These are phyloP conservation scores for Skeletonema tropicum DNA, from an alignment of 108 stramenopile species.

Conservation along the genomic window DNA sequence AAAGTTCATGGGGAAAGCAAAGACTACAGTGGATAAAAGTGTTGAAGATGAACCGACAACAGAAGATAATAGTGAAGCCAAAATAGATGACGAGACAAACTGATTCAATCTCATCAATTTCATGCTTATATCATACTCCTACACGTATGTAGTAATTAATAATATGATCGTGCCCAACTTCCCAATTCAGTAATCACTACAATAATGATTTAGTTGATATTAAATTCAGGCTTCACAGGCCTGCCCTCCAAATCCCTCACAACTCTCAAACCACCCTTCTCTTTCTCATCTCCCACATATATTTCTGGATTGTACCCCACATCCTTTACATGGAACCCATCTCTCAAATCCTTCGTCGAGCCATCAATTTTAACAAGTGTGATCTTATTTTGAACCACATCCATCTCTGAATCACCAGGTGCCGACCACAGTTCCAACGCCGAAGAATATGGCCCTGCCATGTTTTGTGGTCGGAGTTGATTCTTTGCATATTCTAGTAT, in stretches of 20 bases:
- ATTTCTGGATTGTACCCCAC: conserved; percentile 89
- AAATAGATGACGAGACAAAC: not conserved
- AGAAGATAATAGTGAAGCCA: not conserved
- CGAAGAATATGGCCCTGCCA: conserved; percentile 67
- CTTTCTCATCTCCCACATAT: conserved; percentile 80
- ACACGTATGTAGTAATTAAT: too few relatives aligned
- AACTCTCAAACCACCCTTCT: conserved; percentile 79
- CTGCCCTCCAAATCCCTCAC: conserved; percentile 61
- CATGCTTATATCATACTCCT: not conserved
- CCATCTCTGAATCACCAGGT: conserved; percentile 87
- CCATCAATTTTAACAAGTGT: conserved; percentile 58
- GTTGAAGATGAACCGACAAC: not conserved
- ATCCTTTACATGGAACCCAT: conserved; percentile 59
- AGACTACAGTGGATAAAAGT: not conserved
- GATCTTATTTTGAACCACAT: conserved; percentile 79
- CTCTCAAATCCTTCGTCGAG: conserved; percentile 50
- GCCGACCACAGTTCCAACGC: conserved; percentile 78
- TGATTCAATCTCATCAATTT: not conserved
- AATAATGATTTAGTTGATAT: conserved; percentile 34
- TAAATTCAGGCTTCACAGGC: conserved; percentile 74
- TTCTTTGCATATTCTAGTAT: conserved; percentile 82
- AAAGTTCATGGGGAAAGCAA: conserved; percentile 49
- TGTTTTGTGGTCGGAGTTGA: conserved; percentile 77
- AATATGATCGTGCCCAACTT: too few relatives aligned
- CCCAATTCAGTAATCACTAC: too few relatives aligned